Percentiles rank a stretch among this genome's conserved stretches.
phyloP scores from a whole-genome alignment of 441 rosid species.

The Syzygium malaccense region DNA sequence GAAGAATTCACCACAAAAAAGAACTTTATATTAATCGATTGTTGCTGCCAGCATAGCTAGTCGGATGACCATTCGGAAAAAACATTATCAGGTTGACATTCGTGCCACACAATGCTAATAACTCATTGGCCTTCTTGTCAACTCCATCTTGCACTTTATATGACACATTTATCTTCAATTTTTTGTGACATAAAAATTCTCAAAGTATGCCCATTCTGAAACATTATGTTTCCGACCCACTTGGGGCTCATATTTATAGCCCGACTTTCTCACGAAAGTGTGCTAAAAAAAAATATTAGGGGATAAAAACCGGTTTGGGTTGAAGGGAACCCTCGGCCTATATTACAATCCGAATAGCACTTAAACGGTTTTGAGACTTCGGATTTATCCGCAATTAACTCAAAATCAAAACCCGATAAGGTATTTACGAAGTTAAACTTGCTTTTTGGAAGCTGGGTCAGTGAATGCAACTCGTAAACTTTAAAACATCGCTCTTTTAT shows the following conservation, averaged over 20 bases:
- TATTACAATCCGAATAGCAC: neutral
- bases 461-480: too few relatives aligned
- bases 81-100: constrained; percentile 15
- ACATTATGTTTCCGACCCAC: too few relatives aligned
- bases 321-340: neutral
- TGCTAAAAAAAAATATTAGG: neutral
- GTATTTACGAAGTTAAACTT: too few relatives aligned
- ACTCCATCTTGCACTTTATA: constrained; percentile 11
- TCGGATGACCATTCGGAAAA: constrained; percentile 8
- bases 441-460: too few relatives aligned
- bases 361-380: too few relatives aligned
- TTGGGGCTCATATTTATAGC: neutral
- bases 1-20: neutral
- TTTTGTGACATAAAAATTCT: too few relatives aligned
- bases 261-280: neutral
- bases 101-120: constrained; percentile 4
- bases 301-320: too few relatives aligned
- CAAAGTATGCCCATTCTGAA: too few relatives aligned
- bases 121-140: constrained; percentile 18
- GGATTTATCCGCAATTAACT: too few relatives aligned
- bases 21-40: constrained; percentile 7
- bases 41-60: constrained; percentile 7
- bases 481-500: too few relatives aligned
- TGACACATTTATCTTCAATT: too few relatives aligned
- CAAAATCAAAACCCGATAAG: too few relatives aligned